Conservation (phyloP, 305 asterid genomes). For the Stenogyne calaminthoides region DNA sequence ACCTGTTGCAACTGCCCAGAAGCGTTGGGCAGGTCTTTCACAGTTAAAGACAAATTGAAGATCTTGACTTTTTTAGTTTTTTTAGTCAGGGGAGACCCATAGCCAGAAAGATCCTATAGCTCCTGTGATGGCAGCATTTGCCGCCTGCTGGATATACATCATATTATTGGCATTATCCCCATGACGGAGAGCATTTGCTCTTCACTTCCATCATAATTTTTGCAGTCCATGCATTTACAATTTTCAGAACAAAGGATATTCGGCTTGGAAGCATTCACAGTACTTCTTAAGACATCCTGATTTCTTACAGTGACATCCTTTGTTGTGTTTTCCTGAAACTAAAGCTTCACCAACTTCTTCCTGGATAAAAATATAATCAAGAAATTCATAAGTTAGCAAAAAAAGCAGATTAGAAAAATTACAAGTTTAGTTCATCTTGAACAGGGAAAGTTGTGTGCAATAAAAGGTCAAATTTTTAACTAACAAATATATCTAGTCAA, state of each 20-base stretch:
- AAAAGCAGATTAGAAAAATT: slow-evolving; percentile 9
- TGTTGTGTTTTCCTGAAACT: slow-evolving; percentile 75
- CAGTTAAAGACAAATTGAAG: slow-evolving; percentile 61
- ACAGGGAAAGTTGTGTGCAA: not conserved
- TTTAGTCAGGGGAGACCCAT: slow-evolving; percentile 77
- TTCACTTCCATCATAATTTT: slow-evolving; percentile 94
- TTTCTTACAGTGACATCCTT: slow-evolving; percentile 97
- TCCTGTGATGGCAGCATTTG: slow-evolving; percentile 95
- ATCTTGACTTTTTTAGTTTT: slow-evolving; percentile 80
- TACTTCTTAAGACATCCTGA: slow-evolving; percentile 96
- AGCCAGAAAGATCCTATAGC: slow-evolving; percentile 93
- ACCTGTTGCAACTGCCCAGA: slow-evolving; percentile 80
- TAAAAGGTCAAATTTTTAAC: not conserved
- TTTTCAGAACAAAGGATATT: slow-evolving; percentile 93
- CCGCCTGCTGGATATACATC: slow-evolving; percentile 80
- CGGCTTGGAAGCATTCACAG: slow-evolving; percentile 96
- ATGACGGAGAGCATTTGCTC: slow-evolving; percentile 85
- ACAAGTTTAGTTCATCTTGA: slow-evolving; percentile 8
- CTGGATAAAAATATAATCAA: slow-evolving; percentile 40
- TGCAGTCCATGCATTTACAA: slow-evolving; percentile 96
- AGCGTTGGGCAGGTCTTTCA: slow-evolving; percentile 58
- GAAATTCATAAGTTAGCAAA: slow-evolving; percentile 15
- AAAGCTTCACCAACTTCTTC: slow-evolving; percentile 75
- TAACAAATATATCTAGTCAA: not conserved
- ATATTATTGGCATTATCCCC: slow-evolving; percentile 77